A percentile compares a stretch with the other conserved stretches of the same genome.
phyloP scores from a whole-genome alignment of 192 early-diverging fungal genomes.

The Coemansia brasiliensis region DNA sequence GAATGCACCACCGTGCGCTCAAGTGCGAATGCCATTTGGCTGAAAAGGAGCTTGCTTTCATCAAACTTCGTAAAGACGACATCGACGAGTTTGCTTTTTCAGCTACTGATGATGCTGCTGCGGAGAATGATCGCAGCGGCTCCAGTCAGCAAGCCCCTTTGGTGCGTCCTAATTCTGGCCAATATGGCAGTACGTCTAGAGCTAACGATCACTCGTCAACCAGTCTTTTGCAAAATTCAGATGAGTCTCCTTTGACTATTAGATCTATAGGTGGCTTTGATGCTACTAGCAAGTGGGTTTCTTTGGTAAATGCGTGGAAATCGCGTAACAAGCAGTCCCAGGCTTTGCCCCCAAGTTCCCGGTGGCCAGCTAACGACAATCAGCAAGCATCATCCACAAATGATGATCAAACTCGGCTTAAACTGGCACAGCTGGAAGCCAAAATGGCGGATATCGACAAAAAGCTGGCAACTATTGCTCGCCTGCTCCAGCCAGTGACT shows the following conservation, averaged over 20 bases:
- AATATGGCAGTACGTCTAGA: no score
- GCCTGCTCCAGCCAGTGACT: conserved; percentile 26
- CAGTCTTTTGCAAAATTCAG: no score
- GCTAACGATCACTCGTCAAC: no score
- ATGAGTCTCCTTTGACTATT: background rate
- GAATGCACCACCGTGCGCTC: conserved; percentile 19
- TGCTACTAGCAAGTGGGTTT: background rate
- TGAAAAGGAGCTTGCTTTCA: conserved; percentile 30
- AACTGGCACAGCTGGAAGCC: conserved; percentile 15
- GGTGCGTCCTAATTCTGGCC: no score
- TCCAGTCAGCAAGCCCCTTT: no score
- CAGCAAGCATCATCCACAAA: background rate
- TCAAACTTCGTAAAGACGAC: conserved; percentile 19
- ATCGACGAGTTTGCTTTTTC: conserved; percentile 25
- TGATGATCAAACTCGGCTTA: background rate
- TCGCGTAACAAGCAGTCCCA: background rate
- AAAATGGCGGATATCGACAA: conserved; percentile 28
- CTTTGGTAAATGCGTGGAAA: background rate
- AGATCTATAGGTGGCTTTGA: background rate
- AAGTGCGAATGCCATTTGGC: conserved; percentile 29
- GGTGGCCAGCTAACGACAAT: background rate
- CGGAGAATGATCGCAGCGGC: no score
- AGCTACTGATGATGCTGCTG: background rate
- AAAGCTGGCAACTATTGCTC: conserved; percentile 25
- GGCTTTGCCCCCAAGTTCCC: background rate